Evolutionary conservation across 2,329 filamentous ascomycete genomes (phyloP).

Genomic region (Ophiostoma sp.): DNA sequence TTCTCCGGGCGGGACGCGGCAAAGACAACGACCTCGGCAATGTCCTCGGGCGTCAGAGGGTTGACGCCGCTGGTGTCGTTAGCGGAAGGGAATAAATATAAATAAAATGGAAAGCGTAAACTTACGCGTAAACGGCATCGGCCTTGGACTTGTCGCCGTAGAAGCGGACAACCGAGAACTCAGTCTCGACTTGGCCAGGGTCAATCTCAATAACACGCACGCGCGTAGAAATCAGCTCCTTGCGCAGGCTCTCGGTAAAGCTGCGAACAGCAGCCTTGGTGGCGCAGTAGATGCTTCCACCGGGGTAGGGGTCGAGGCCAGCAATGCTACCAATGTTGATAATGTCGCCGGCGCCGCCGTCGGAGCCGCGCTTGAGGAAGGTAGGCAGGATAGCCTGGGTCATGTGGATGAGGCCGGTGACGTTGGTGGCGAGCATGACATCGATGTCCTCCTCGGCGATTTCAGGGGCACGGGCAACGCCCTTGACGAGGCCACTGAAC

Average conservation of each 20-base stretch:
- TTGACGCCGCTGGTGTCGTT: conserved; percentile 62
- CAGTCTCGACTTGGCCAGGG: conserved; percentile 90
- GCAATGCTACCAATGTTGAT: conserved; percentile 93
- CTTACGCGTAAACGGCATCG: conserved; percentile 82
- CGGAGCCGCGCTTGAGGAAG: conserved; percentile 68
- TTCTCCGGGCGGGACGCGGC: conserved; percentile 81
- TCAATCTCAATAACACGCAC: conserved; percentile 87
- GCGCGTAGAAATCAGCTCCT: conserved; percentile 76
- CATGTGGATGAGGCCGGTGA: conserved; percentile 93
- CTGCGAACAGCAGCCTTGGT: conserved; percentile 85
- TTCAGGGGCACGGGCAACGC: conserved; percentile 79
- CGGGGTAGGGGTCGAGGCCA: conserved; percentile 81
- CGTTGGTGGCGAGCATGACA: conserved; percentile 89
- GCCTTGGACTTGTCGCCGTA: conserved; percentile 87
- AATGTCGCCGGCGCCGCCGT: conserved; percentile 84
- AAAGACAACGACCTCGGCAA: conserved; percentile 89
- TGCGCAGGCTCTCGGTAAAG: conserved; percentile 80
- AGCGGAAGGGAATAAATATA: not conserved
- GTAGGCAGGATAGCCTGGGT: conserved; percentile 86
- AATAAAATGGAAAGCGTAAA: conserved; percentile 25
- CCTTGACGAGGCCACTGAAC: conserved; percentile 79
- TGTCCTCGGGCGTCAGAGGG: conserved; percentile 84
- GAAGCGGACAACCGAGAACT: conserved; percentile 87
- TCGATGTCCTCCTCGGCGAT: conserved; percentile 81
- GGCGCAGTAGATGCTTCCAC: conserved; percentile 89